These are phyloP conservation scores for Rhytidhysteron rufulum DNA, from an alignment of 2,329 filamentous ascomycete species.

Conservation along the genomic window DNA sequence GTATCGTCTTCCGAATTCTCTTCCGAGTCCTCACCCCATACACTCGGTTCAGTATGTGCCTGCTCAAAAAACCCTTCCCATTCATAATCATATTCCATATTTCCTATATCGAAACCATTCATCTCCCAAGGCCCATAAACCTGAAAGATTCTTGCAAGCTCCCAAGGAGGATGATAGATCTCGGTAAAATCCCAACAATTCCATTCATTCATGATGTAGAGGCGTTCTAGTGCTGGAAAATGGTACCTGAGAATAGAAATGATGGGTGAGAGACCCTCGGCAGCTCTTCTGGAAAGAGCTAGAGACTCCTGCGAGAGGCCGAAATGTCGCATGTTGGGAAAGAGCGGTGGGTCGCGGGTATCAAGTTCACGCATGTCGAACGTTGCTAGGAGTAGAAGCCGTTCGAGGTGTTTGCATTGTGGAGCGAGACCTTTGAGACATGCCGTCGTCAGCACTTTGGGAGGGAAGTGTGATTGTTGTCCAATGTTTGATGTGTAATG, in stretches of 20 bases:
- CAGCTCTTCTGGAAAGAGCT: not conserved
- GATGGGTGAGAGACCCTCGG: not conserved
- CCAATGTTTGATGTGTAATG: not conserved
- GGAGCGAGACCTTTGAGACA: not conserved
- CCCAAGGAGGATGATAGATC: not conserved
- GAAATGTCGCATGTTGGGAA: not conserved
- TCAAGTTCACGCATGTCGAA: not conserved
- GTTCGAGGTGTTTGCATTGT: not conserved
- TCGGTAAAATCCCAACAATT: not conserved
- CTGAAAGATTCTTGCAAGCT: not conserved
- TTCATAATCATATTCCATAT: not conserved
- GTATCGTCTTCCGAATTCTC: not conserved
- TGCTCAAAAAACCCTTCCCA: not conserved
- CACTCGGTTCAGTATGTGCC: not conserved
- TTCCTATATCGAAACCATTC: not conserved
- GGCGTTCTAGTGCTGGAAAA: not conserved
- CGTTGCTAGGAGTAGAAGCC: not conserved
- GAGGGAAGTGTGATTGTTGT: not conserved
- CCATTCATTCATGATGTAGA: not conserved
- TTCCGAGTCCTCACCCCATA: not conserved
- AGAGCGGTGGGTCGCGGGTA: not conserved
- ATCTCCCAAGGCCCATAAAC: not conserved
- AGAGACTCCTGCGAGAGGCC: not conserved
- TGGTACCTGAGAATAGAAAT: conserved; percentile 1
- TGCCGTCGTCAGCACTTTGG: not conserved